Percentiles rank a stretch among this genome's conserved stretches.
Conservation (phyloP, 345 rosid species). For the Citrus hindsii region DNA sequence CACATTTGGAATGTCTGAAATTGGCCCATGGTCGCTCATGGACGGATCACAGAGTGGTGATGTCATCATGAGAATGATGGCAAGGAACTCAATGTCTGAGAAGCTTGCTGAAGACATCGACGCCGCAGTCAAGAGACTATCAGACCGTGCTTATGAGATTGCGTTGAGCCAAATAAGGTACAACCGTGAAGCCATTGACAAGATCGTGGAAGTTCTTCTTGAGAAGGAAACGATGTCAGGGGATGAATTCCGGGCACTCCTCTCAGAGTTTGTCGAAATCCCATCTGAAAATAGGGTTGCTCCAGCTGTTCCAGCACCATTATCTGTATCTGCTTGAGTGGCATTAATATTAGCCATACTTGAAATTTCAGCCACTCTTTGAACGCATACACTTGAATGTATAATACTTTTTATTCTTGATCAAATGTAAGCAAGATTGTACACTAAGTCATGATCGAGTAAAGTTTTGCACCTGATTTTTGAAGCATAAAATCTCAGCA, state of each 20-base stretch:
- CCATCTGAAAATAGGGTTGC: conserved; percentile 72
- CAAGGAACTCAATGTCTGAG: conserved; percentile 97
- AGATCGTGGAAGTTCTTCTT: conserved; percentile 84
- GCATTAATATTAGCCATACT: not conserved
- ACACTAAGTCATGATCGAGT: conserved; percentile 3
- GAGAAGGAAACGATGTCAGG: conserved; percentile 92
- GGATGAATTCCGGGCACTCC: conserved; percentile 90
- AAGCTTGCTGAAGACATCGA: conserved; percentile 98
- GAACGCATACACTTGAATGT: not conserved
- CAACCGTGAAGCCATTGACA: conserved; percentile 97
- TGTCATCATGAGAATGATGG: conserved; percentile 99
- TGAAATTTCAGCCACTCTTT: not conserved
- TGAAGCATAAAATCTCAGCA: too few relatives aligned
- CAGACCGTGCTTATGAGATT: conserved; percentile 81
- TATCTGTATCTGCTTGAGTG: conserved; percentile 25
- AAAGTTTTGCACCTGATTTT: not conserved
- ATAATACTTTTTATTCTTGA: conserved; percentile 8
- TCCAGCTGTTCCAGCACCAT: conserved; percentile 49
- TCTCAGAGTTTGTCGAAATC: conserved; percentile 86
- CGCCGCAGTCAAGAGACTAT: conserved; percentile 64
- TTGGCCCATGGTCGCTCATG: conserved; percentile 98
- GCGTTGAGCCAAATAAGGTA: conserved; percentile 74
- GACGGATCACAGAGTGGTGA: conserved; percentile 76
- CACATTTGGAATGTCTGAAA: conserved; percentile 97
- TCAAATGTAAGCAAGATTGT: conserved; percentile 6